Evolutionary conservation across 805 yeast species (phyloP), one percentile per base, ranked within the genome.

Genomic region (Wickerhamomyces rabaulensis): DNA sequence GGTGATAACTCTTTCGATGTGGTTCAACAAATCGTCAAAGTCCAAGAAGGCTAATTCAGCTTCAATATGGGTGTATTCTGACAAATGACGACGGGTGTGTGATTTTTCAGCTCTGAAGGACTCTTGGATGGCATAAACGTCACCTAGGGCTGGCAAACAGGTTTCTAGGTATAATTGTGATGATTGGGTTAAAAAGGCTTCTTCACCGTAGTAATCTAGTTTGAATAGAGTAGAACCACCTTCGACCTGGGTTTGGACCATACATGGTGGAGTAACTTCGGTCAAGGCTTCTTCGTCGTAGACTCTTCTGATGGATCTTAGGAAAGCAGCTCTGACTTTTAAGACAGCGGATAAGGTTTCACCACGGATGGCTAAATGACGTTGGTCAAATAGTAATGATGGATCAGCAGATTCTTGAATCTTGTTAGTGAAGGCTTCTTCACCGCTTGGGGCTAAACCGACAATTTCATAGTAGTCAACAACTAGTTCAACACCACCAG

Each of bases 161-260:
- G 99, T 92, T 74, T 94, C 99, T 67, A 94, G 76, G 70, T 94
- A 94, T 61, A 94, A 79, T 74, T 94, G 99, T 16, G 98, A 92
- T 9, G 96, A 87, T 73, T 94, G 99, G 17, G 99, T 95, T 63
- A 94, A 76, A 70, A 74, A 94, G 10, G 99, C 98, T 66, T 91
- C 94, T 73, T 94, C 95, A 46, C 97, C 98, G 66, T 94, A 94
- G 75, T 95, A 94, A 67, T 87, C 86, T 73, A 94, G 74, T 61
- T 84, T 82, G 76, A 94, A 94, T 63, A 94, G 75, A 16, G 99
- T 94, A 36, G 97, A 87, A 45, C 99, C 99, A 66, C 99, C 99
- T 73, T 94, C 99, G 50, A 94, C 99, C 75, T 94, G 98, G 36
- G 97, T 91, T 73, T 94, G 99, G 47, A 94, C 99, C 98, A 94